These are phyloP conservation scores for Vanrija sp. DNA, from an alignment of 1,284 basidiomycete species.

Conservation along the genomic window DNA sequence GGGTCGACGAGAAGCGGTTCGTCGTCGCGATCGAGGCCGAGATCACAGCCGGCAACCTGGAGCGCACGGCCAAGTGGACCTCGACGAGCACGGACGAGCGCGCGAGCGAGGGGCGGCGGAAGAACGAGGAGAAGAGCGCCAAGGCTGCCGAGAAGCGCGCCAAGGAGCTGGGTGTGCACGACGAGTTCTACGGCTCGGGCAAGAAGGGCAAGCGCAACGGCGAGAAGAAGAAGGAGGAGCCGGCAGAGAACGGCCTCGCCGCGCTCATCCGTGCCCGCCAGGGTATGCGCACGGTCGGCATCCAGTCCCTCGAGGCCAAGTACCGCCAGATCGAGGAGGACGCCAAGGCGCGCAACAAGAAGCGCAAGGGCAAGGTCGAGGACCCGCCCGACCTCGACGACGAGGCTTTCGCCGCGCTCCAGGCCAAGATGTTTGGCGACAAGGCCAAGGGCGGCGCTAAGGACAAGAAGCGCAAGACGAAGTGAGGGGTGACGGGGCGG, in stretches of 20 bases:
- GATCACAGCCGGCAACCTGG: slow-evolving; percentile 60
- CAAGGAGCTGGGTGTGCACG: slow-evolving; percentile 86
- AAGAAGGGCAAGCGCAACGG: slow-evolving; percentile 63
- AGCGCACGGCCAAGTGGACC: slow-evolving; percentile 63
- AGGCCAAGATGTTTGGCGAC: slow-evolving; percentile 40
- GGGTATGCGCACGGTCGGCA: slow-evolving; percentile 61
- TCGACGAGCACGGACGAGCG: slow-evolving; percentile 65
- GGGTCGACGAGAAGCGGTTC: slow-evolving; percentile 78
- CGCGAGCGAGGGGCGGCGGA: slow-evolving; percentile 65
- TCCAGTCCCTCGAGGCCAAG: slow-evolving; percentile 76
- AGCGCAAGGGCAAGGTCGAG: slow-evolving; percentile 14
- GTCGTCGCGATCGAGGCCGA: slow-evolving; percentile 64
- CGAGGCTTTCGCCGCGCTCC: slow-evolving; percentile 42
- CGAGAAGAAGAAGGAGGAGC: slow-evolving; percentile 52
- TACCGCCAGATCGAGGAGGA: slow-evolving; percentile 53
- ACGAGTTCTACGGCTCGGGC: slow-evolving; percentile 85
- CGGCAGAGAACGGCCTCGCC: slow-evolving; percentile 63
- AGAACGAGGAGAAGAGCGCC: slow-evolving; percentile 72
- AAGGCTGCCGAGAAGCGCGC: slow-evolving; percentile 79
- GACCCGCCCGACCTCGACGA: slow-evolving; percentile 36
- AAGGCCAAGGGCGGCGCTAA: slow-evolving; percentile 15
- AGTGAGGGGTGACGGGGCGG: neutral
- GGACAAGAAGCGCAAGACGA: slow-evolving; percentile 4
- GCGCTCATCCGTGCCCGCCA: slow-evolving; percentile 78
- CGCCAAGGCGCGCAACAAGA: slow-evolving; percentile 20